Evolutionary conservation across 2,329 filamentous ascomycete species (phyloP).

Genomic region (Fusarium sp.): DNA sequence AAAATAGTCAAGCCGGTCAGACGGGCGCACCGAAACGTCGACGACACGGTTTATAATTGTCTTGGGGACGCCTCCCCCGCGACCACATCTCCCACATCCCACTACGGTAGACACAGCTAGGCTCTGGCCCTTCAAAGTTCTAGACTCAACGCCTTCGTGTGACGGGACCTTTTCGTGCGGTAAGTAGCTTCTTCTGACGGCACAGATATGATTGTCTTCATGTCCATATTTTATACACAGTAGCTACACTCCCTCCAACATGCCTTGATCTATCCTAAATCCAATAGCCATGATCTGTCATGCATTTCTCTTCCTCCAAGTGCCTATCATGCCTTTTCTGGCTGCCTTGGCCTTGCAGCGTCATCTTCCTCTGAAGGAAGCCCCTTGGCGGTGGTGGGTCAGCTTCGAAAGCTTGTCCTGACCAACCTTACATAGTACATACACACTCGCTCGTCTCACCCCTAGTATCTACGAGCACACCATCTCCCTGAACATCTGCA

Average conservation of each 20-base stretch:
- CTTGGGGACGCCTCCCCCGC: constrained; percentile 27
- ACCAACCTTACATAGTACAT: constrained; percentile 33
- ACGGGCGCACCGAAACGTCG: constrained; percentile 29
- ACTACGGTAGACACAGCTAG: constrained; percentile 23
- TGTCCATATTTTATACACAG: constrained; percentile 1
- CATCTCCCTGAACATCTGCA: constrained; percentile 18
- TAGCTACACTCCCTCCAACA: constrained; percentile 11
- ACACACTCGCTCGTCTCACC: constrained; percentile 27
- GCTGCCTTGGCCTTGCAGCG: constrained; percentile 36
- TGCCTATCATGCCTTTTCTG: constrained; percentile 27
- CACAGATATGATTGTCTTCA: background rate
- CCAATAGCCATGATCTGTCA: constrained; percentile 36
- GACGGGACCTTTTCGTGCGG: constrained; percentile 20
- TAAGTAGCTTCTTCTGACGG: constrained; percentile 33
- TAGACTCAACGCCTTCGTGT: constrained; percentile 28
- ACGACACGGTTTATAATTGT: constrained; percentile 16
- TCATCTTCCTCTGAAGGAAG: constrained; percentile 36
- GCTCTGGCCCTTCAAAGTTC: constrained; percentile 25
- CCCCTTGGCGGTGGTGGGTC: constrained; percentile 41
- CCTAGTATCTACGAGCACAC: constrained; percentile 17
- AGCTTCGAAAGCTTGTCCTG: constrained; percentile 47
- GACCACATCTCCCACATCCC: constrained; percentile 9
- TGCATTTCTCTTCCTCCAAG: constrained; percentile 19
- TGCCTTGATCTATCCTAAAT: constrained; percentile 16
- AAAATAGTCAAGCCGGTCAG: constrained; percentile 5